Evolutionary conservation across 1,284 basidiomycete genomes (phyloP).

Genomic region (Fomes fomentarius): DNA sequence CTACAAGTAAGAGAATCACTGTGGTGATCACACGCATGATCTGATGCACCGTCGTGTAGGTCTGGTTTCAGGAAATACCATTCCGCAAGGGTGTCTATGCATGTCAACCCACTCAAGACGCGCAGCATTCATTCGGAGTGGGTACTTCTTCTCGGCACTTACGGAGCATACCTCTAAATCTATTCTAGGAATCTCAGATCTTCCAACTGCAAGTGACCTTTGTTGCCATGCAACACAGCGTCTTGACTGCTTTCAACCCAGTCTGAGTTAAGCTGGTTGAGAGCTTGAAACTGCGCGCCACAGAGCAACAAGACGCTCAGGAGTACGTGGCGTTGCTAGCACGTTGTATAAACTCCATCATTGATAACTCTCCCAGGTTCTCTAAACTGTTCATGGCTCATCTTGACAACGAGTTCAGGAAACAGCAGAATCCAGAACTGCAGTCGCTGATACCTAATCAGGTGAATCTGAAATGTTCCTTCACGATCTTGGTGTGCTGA

Average conservation of each 20-base stretch:
- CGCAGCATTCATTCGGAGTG: conserved; percentile 59
- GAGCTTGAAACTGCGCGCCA: conserved; percentile 75
- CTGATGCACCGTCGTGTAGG: conserved; percentile 36
- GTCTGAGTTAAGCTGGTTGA: conserved; percentile 81
- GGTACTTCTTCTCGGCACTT: conserved; percentile 10
- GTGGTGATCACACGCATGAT: background rate
- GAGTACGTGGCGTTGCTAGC: conserved; percentile 58
- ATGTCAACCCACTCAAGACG: conserved; percentile 53
- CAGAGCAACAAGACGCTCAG: conserved; percentile 93
- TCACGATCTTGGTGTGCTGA: background rate
- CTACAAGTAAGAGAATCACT: conserved; percentile 61
- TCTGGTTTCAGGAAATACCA: conserved; percentile 63
- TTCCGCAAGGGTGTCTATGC: conserved; percentile 63
- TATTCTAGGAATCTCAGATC: conserved; percentile 66
- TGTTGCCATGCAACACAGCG: conserved; percentile 78
- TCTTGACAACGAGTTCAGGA: conserved; percentile 83
- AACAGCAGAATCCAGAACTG: conserved; percentile 63
- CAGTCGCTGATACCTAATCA: conserved; percentile 72
- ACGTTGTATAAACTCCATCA: conserved; percentile 5
- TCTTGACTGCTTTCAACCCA: conserved; percentile 78
- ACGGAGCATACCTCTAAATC: background rate
- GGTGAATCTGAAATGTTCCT: conserved; percentile 40
- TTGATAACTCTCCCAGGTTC: conserved; percentile 58
- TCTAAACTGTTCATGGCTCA: conserved; percentile 92
- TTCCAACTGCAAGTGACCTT: conserved; percentile 80